Conservation (phyloP, 257 asterid genomes). For the Voacanga thouarsii region DNA sequence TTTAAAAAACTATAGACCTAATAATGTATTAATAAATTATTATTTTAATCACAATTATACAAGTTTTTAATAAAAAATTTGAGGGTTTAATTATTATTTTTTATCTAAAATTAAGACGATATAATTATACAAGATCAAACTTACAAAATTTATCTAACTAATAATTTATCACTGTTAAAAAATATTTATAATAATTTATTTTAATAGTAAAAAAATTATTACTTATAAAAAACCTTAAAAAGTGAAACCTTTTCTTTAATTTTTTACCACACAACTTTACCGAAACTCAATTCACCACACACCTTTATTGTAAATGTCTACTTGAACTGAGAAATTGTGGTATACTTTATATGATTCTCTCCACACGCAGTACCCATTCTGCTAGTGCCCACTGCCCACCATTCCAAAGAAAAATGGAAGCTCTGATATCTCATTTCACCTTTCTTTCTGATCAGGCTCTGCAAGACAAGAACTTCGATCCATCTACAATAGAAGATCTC, state of each 20-base stretch:
- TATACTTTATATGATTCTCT: conserved; percentile 16
- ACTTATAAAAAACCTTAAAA: neutral
- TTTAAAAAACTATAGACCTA: too few species aligned
- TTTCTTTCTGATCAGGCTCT: conserved; percentile 64
- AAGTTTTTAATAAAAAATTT: too few species aligned
- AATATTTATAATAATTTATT: too few species aligned
- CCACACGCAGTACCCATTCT: neutral
- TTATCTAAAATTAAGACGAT: too few species aligned
- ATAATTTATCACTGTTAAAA: neutral
- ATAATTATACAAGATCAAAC: too few species aligned
- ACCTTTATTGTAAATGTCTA: neutral
- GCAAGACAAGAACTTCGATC: conserved; percentile 67
- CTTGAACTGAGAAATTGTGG: neutral
- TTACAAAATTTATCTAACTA: neutral
- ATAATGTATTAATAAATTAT: too few species aligned
- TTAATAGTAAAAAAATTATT: too few species aligned
- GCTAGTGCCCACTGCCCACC: too few species aligned
- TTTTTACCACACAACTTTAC: neutral
- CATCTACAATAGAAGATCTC: conserved; percentile 64
- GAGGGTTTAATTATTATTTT: too few species aligned
- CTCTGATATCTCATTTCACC: conserved; percentile 63
- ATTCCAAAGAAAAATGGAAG: conserved; percentile 48
- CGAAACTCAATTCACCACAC: neutral
- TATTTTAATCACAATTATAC: too few species aligned
- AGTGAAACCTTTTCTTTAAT: neutral